Evolutionary conservation across 2,329 filamentous ascomycete genomes (phyloP), one percentile per base, ranked within the genome.

Genomic region (Dothistroma septosporum): DNA sequence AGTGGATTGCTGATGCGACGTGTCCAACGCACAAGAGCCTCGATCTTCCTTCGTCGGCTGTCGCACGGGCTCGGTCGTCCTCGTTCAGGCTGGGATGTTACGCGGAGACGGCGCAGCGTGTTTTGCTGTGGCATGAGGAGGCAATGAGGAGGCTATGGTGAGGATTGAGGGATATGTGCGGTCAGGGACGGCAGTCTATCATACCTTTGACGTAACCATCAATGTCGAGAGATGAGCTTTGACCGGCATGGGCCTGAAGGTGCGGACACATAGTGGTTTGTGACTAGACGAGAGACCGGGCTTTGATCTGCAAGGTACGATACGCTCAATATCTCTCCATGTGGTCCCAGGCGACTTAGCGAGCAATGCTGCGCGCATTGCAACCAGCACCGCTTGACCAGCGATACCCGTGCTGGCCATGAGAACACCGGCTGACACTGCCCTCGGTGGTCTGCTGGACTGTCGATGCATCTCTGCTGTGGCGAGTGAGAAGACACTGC

Each of bases 1-100:
- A 12, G 21, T 19, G 53, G 31, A 53, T 32, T 53, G 49, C 49
- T 28, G 49, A 35, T 53, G 49, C 49, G 31, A 53, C 49, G 49
- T 53, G 49, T 53, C 21, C 49, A n/a, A 31, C 49, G 50, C 31
- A 32, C 28, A 53, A 53, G n/a, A 32, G 31, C 31, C 24, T 32
- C 50, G 19, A 35, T 14, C 7, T 12, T 12, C 10, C 49, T 1
- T 19, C 1, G 2, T 22, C 21, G 46, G 11, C 46, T 12, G 6
- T 31, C 8, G 21, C 24, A 21, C 50, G 31, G 28, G 50, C 6
- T 53, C 41, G 14, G 41, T 14, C 5, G 41, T n/a, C n/a, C 8
- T 19, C 41, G 41, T 44, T 16, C 41, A n/a, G 41, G 41, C 4
- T 44, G 41, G 14, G 41, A 19, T 44, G 41, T n/a, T 5, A 44